These are phyloP conservation scores for Venturia nashicola DNA, from an alignment of 2,329 filamentous ascomycete genomes.

Conservation along the genomic window DNA sequence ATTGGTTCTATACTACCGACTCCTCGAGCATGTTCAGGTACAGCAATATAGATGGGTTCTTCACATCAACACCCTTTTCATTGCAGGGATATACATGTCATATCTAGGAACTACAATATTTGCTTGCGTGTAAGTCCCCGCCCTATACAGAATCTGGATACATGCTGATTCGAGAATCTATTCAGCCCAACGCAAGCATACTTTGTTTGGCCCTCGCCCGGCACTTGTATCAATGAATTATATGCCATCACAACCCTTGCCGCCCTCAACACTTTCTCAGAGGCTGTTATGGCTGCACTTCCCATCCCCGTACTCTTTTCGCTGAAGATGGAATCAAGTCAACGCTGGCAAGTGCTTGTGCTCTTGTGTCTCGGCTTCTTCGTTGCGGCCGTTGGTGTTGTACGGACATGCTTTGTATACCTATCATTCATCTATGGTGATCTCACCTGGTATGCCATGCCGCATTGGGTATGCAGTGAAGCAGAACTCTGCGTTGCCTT, in stretches of 20 bases:
- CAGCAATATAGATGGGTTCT: slow-evolving; percentile 27
- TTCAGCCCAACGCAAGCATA: slow-evolving; percentile 20
- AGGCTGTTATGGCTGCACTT: slow-evolving; percentile 28
- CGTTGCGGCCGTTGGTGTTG: slow-evolving; percentile 28
- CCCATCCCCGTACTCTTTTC: slow-evolving; percentile 31
- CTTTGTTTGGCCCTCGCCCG: not conserved
- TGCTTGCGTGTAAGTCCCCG: slow-evolving; percentile 24
- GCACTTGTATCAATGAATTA: slow-evolving; percentile 4
- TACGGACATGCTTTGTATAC: slow-evolving; percentile 32
- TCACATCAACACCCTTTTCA: slow-evolving; percentile 26
- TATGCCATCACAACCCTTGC: not conserved
- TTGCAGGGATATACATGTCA: slow-evolving; percentile 26
- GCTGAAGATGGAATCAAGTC: slow-evolving; percentile 28
- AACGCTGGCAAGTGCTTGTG: slow-evolving; percentile 26
- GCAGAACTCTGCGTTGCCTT: slow-evolving; percentile 34
- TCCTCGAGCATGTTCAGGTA: slow-evolving; percentile 27
- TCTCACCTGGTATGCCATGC: slow-evolving; percentile 31
- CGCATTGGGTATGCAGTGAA: slow-evolving; percentile 31
- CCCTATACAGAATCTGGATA: slow-evolving; percentile 24
- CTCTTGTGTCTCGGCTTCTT: slow-evolving; percentile 30
- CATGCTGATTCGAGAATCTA: slow-evolving; percentile 31
- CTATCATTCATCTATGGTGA: slow-evolving; percentile 29
- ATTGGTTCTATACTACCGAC: slow-evolving; percentile 33
- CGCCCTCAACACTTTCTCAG: slow-evolving; percentile 29
- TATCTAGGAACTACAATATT: slow-evolving; percentile 30